These are phyloP conservation scores for Sugiyamaella mastotermitis DNA, from an alignment of 805 yeast genomes.

Conservation along the genomic window DNA sequence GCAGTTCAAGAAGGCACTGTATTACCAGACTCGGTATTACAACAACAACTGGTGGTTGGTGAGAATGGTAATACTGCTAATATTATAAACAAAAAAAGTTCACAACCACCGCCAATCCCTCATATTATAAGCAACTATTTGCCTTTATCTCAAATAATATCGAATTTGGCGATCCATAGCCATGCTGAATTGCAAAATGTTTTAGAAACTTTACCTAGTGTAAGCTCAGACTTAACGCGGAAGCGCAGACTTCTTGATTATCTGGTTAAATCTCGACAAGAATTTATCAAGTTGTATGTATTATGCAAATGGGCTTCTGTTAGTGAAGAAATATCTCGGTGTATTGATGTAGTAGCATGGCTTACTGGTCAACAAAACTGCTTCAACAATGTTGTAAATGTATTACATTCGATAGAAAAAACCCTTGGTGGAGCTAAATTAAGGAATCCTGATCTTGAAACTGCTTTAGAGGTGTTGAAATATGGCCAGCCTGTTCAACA, in stretches of 20 bases:
- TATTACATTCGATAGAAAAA: conserved; percentile 60
- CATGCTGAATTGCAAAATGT: conserved; percentile 56
- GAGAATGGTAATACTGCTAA: no score
- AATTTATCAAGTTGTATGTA: conserved; percentile 78
- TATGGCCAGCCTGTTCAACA: conserved; percentile 73
- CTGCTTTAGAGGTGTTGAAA: conserved; percentile 79
- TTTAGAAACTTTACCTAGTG: conserved; percentile 52
- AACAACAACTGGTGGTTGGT: no score
- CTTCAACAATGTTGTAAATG: conserved; percentile 57
- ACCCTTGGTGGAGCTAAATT: conserved; percentile 82
- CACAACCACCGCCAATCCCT: conserved; percentile 42
- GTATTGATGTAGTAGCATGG: conserved; percentile 88
- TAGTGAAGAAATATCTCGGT: conserved; percentile 59
- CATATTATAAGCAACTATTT: conserved; percentile 68
- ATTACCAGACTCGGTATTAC: no score
- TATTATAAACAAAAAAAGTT: no score
- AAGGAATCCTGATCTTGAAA: conserved; percentile 84
- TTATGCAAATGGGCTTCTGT: conserved; percentile 82
- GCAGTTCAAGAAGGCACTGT: no score
- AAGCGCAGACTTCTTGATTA: conserved; percentile 65
- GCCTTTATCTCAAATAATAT: conserved; percentile 54
- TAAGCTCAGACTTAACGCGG: conserved; percentile 52
- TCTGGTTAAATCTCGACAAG: conserved; percentile 70
- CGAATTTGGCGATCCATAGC: conserved; percentile 54
- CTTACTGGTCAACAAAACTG: conserved; percentile 69